Conservation (phyloP, 805 yeast genomes). For the Tetrapisispora arboricola region DNA sequence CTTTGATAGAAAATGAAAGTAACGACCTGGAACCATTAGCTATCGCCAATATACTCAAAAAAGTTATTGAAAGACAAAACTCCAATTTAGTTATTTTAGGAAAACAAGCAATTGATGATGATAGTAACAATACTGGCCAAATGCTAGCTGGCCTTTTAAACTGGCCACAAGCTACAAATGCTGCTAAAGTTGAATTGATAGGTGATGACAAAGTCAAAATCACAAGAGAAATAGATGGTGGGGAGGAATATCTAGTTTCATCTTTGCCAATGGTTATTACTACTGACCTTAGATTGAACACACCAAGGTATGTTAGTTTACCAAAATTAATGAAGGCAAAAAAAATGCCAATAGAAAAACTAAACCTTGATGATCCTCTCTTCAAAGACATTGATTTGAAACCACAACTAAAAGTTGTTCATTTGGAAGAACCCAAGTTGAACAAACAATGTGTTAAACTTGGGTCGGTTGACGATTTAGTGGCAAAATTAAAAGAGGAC, state of each 20-base stretch:
- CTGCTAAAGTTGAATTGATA: conserved; percentile 65
- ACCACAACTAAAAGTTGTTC: conserved; percentile 55
- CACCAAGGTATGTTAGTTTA: conserved; percentile 89
- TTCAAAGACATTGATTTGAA: conserved; percentile 51
- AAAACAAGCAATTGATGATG: conserved; percentile 95
- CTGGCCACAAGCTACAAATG: conserved; percentile 97
- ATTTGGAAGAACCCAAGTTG: conserved; percentile 76
- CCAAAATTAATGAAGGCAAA: conserved; percentile 98
- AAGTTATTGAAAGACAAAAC: conserved; percentile 57
- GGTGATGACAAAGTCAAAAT: conserved; percentile 51
- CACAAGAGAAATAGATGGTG: conserved; percentile 92
- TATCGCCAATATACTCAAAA: conserved; percentile 75
- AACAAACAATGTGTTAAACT: conserved; percentile 80
- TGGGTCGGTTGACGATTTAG: conserved; percentile 68
- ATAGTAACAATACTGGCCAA: conserved; percentile 90
- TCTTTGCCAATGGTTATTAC: conserved; percentile 78
- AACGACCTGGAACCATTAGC: conserved; percentile 64
- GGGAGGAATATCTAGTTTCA: conserved; percentile 72
- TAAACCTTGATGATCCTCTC: conserved; percentile 38
- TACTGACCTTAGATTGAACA: conserved; percentile 87
- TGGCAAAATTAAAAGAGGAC: conserved; percentile 60
- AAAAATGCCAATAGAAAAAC: conserved; percentile 79
- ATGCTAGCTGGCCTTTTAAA: conserved; percentile 86
- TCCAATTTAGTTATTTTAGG: conserved; percentile 83
- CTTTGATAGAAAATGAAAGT: conserved; percentile 52